Conservation (phyloP, 169 alveolate species). For the Ichthyophthirius multifiliis region DNA sequence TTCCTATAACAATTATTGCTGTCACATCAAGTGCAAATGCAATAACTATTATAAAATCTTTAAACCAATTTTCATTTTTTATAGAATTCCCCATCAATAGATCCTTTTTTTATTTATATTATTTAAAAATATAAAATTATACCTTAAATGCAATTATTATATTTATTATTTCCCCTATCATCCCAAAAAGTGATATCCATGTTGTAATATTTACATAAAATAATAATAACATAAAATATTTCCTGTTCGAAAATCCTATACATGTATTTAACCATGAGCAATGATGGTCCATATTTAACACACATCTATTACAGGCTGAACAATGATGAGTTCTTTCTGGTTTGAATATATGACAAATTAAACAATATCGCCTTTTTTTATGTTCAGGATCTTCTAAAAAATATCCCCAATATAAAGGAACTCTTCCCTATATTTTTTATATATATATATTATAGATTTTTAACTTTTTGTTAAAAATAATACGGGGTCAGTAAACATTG, state of each 20-base stretch:
- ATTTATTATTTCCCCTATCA: background rate
- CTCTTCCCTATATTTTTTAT: background rate
- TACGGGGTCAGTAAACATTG: slow-evolving; percentile 92
- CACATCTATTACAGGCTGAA: slow-evolving; percentile 77
- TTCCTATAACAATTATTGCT: slow-evolving; percentile 5
- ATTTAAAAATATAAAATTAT: background rate
- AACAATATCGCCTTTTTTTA: slow-evolving; percentile 76
- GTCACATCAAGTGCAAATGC: background rate
- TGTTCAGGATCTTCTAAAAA: slow-evolving; percentile 76
- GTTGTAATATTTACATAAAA: slow-evolving; percentile 56
- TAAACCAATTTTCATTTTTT: background rate
- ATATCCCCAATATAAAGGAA: slow-evolving; percentile 62
- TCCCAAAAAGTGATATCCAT: background rate
- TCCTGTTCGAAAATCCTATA: slow-evolving; percentile 82
- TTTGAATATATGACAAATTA: slow-evolving; percentile 69
- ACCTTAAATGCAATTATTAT: background rate
- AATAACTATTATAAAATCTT: background rate
- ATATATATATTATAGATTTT: background rate
- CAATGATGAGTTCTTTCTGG: slow-evolving; percentile 85
- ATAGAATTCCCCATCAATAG: background rate
- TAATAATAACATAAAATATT: slow-evolving; percentile 72
- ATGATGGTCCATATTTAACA: slow-evolving; percentile 84
- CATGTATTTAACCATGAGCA: slow-evolving; percentile 87
- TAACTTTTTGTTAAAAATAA: background rate
- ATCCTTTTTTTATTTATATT: background rate